Conservation (phyloP, 768 basidiomycete species). For the Kwoniella sp. region DNA sequence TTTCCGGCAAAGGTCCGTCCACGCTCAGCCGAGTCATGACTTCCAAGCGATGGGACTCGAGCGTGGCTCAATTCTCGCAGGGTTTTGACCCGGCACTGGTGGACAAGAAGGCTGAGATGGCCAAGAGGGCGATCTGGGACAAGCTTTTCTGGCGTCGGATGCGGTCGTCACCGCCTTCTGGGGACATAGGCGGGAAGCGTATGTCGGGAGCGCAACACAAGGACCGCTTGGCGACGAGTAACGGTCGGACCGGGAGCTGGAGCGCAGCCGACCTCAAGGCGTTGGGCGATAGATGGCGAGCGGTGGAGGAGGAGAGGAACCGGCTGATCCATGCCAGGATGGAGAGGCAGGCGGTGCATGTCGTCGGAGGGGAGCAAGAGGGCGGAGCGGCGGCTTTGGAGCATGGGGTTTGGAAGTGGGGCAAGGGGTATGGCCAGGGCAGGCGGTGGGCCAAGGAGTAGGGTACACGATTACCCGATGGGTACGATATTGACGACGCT, state of each 20-base stretch:
- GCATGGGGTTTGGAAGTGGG: conserved; percentile 11
- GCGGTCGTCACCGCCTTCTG: not conserved
- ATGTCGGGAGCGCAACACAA: not conserved
- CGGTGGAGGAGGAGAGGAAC: not conserved
- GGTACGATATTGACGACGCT: too few relatives aligned
- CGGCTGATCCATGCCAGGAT: not conserved
- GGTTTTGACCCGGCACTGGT: conserved; percentile 12
- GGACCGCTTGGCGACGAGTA: not conserved
- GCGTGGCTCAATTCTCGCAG: conserved; percentile 13
- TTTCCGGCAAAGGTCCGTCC: conserved; percentile 25
- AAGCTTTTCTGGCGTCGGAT: conserved; percentile 13
- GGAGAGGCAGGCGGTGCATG: not conserved
- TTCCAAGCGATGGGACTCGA: conserved; percentile 12
- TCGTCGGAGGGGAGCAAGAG: not conserved
- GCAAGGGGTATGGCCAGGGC: conserved; percentile 12
- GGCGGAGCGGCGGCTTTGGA: not conserved
- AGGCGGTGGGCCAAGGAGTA: too few relatives aligned
- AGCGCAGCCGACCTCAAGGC: not conserved
- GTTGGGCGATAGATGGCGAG: not conserved
- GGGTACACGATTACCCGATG: too few relatives aligned
- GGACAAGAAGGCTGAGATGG: conserved; percentile 6
- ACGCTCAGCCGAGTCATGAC: conserved; percentile 2
- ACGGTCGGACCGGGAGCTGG: not conserved
- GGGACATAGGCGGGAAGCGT: not conserved
- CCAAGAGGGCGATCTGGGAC: conserved; percentile 14